These are phyloP conservation scores for Aspergillus sp. DNA, from an alignment of 2,329 filamentous ascomycete species.

Conservation along the genomic window DNA sequence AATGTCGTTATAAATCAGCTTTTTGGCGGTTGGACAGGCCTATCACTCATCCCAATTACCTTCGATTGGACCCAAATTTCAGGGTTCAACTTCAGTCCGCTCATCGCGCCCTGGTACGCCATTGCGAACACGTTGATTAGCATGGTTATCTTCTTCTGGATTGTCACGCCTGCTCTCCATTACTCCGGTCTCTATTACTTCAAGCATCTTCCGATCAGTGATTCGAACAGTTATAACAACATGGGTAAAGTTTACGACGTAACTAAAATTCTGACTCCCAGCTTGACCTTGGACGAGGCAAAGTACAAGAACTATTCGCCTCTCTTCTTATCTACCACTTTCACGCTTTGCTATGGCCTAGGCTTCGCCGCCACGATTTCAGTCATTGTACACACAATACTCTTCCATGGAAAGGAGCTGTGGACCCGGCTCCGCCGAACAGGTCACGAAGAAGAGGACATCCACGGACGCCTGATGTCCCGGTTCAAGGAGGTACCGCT, in stretches of 20 bases:
- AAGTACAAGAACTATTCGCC: slow-evolving; percentile 66
- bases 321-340: slow-evolving; percentile 60
- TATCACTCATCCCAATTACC: slow-evolving; percentile 66
- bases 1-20: slow-evolving; percentile 66
- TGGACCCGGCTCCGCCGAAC: slow-evolving; percentile 59
- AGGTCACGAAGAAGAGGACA: slow-evolving; percentile 49
- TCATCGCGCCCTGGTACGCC: slow-evolving; percentile 69
- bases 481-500: slow-evolving; percentile 52
- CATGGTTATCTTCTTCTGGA: slow-evolving; percentile 60
- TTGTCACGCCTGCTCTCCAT: slow-evolving; percentile 57
- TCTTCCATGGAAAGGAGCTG: slow-evolving; percentile 64
- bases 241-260: slow-evolving; percentile 62
- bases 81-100: slow-evolving; percentile 62
- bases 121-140: slow-evolving; percentile 70
- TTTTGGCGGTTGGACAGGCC: slow-evolving; percentile 64
- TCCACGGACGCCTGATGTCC: slow-evolving; percentile 53
- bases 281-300: slow-evolving; percentile 58
- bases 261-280: slow-evolving; percentile 54
- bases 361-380: slow-evolving; percentile 68
- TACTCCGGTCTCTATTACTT: slow-evolving; percentile 63
- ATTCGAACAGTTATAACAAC: slow-evolving; percentile 68
- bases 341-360: slow-evolving; percentile 64
- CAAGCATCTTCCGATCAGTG: slow-evolving; percentile 63
- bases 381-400: slow-evolving; percentile 62
- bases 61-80: slow-evolving; percentile 74